These are phyloP conservation scores for Arabidopsis suecica DNA, from an alignment of 345 rosid species.

Conservation along the genomic window DNA sequence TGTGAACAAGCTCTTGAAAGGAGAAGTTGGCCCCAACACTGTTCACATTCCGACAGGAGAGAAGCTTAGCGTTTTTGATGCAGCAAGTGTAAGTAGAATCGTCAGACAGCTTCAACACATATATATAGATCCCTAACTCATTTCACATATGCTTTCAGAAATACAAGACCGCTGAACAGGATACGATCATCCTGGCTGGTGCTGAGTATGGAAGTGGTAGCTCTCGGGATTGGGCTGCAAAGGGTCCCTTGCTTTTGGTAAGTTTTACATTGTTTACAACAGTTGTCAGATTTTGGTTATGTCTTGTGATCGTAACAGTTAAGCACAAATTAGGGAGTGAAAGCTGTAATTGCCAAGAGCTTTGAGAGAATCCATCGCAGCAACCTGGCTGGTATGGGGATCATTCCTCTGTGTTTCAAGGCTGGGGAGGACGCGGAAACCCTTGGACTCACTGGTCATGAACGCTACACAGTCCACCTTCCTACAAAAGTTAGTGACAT, in stretches of 20 bases:
- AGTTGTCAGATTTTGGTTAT: conserved; percentile 10
- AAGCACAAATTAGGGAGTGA: conserved; percentile 54
- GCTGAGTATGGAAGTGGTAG: conserved; percentile 91
- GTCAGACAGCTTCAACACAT: not conserved
- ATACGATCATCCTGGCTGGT: conserved; percentile 80
- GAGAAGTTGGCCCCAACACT: conserved; percentile 88
- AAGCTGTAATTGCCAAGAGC: conserved; percentile 73
- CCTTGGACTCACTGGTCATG: conserved; percentile 64
- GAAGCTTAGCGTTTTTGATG: conserved; percentile 73
- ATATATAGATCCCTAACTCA: not conserved
- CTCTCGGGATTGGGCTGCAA: conserved; percentile 95
- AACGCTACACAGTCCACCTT: conserved; percentile 65
- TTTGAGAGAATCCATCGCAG: conserved; percentile 74
- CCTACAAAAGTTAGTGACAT: conserved; percentile 65
- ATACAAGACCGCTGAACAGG: conserved; percentile 69
- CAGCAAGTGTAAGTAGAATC: conserved; percentile 66
- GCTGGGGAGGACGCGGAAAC: conserved; percentile 63
- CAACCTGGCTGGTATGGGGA: conserved; percentile 70
- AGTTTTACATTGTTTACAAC: conserved; percentile 19
- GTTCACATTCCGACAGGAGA: conserved; percentile 81
- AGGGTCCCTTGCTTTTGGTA: conserved; percentile 85
- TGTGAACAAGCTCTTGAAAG: conserved; percentile 75
- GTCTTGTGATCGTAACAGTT: conserved; percentile 10
- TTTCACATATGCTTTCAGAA: conserved; percentile 48
- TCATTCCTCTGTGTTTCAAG: conserved; percentile 68